phyloP scores from a whole-genome alignment of 2,329 filamentous ascomycete genomes.

The Cladophialophora exuberans region DNA sequence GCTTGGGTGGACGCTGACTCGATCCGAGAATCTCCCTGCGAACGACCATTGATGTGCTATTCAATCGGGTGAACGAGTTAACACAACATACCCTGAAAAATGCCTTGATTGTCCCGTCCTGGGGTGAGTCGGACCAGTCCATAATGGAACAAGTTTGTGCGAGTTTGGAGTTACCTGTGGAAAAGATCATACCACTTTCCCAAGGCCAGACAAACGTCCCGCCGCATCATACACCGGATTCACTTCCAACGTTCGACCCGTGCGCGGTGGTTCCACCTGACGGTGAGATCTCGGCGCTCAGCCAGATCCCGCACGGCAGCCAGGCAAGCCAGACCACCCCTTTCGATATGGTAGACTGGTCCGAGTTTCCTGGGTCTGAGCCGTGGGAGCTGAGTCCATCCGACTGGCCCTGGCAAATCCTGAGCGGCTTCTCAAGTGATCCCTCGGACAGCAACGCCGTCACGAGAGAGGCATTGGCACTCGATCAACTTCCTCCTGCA shows the following conservation, averaged over 20 bases:
- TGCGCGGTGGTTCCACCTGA: neutral
- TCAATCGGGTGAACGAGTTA: slow-evolving; percentile 1
- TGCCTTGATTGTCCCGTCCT: slow-evolving; percentile 1
- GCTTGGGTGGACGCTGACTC: neutral
- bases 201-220: neutral
- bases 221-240: neutral
- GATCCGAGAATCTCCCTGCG: slow-evolving; percentile 12
- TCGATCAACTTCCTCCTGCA: neutral
- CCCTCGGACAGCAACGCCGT: neutral
- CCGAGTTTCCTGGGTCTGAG: neutral
- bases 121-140: neutral
- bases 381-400: neutral
- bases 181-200: neutral
- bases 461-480: neutral
- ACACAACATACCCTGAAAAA: neutral
- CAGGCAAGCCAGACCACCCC: neutral
- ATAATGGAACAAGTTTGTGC: neutral
- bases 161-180: neutral
- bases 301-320: neutral
- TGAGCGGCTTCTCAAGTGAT: neutral
- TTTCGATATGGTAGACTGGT: neutral
- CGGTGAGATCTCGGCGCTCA: neutral
- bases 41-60: slow-evolving; percentile 5
- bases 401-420: neutral
- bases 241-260: neutral